Evolutionary conservation across 208 protist species (phyloP).

Genomic region (Trypanosoma avium): DNA sequence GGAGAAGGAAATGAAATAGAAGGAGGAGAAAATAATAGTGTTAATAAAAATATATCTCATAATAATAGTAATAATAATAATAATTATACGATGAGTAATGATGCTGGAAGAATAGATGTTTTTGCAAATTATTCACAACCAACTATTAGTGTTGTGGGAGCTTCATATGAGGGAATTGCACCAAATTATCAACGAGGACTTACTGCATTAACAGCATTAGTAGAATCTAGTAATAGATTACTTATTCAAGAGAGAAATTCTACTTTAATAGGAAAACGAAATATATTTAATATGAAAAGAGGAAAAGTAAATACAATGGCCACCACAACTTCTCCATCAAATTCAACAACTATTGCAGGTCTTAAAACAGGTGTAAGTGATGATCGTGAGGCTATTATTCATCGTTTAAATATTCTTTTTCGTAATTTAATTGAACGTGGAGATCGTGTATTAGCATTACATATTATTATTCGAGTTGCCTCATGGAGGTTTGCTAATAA

Average conservation of each 20-base stretch:
- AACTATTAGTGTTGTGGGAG: slow-evolving; percentile 32
- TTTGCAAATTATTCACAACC: slow-evolving; percentile 68
- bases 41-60: too few relatives aligned
- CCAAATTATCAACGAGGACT: slow-evolving; percentile 52
- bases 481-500: slow-evolving; percentile 43
- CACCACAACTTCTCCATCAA: neutral
- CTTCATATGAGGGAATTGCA: slow-evolving; percentile 47
- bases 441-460: slow-evolving; percentile 56
- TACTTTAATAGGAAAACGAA: neutral
- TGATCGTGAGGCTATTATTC: slow-evolving; percentile 26
- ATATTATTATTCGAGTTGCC: slow-evolving; percentile 59
- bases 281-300: too few relatives aligned
- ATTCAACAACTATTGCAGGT: neutral
- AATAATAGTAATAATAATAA: neutral
- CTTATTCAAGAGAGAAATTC: slow-evolving; percentile 10
- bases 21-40: too few relatives aligned
- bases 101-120: slow-evolving; percentile 35
- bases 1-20: too few relatives aligned
- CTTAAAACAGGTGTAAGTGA: neutral
- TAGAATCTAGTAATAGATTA: slow-evolving; percentile 22
- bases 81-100: neutral
- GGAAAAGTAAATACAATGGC: slow-evolving; percentile 6
- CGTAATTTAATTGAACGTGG: slow-evolving; percentile 48
- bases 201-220: slow-evolving; percentile 42
- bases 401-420: slow-evolving; percentile 35